Evolutionary conservation across 345 rosid species (phyloP), one percentile per base, ranked within the genome.

Genomic region (Citrus glauca): DNA sequence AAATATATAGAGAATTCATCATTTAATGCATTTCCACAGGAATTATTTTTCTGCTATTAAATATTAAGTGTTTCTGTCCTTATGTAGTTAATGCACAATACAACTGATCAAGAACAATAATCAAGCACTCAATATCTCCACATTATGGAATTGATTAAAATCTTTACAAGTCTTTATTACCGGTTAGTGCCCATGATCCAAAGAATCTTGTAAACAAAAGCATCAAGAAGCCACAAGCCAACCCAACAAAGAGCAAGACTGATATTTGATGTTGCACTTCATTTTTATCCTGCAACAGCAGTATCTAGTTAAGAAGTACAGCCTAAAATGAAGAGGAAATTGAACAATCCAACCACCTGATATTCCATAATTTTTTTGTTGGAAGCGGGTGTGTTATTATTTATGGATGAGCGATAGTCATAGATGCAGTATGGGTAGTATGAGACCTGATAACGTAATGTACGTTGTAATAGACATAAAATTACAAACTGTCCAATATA

Each of bases 251-350:
- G 66, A 95, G 90, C 82, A 95, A 42, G 72, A 89, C 72, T 11
- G 98, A 93, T 75, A 95, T 85, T 72, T 90, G 94, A 82, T 95
- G 95, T 77, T 93, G 98, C 28, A 89, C 98, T 79, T 88, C 95
- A 71, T 89, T 77, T 85, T 89, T 89, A 81, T 90, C 93, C 98
- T 95, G 90, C 80, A 68, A 35, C 56, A 65, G 30, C 28, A 22
- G 40, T 30, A 65, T 59, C 61, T 69, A 32, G 40, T 76, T 50
- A 77, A 71, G 59, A 33, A 42, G 57, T 32, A 42, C 70, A 62
- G 14, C 68, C 48, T 37, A 72, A 72, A 81, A 55, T 63, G 56
- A 61, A 20, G 22, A 38, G 33, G 32, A 55, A 56, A 63, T 28
- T 32, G 69, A 42, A 66, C 20, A 30, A 65, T 35, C 25, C 24